Percentiles rank a stretch among this genome's conserved stretches.
Evolutionary conservation across 2,329 filamentous ascomycete genomes (phyloP).

Genomic region (Penicillium crustosum): DNA sequence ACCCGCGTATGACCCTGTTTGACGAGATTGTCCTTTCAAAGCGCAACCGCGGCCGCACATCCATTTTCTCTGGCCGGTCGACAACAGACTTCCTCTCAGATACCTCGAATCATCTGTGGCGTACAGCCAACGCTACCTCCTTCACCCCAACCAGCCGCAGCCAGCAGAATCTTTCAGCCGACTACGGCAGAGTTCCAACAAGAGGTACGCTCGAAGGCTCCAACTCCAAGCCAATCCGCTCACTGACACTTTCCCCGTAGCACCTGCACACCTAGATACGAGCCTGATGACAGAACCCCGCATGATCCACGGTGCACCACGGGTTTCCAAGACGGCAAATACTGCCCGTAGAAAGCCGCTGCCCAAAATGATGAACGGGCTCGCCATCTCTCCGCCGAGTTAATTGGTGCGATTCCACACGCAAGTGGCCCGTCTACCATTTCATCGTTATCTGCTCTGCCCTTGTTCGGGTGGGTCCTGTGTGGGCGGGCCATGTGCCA

Average conservation of each 20-base stretch:
- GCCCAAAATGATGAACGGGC: slow-evolving; percentile 45
- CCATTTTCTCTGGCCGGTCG: slow-evolving; percentile 53
- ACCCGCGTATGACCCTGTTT: slow-evolving; percentile 60
- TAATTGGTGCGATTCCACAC: slow-evolving; percentile 22
- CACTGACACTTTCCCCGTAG: slow-evolving; percentile 50
- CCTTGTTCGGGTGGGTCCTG: slow-evolving; percentile 3
- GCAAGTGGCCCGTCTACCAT: slow-evolving; percentile 12
- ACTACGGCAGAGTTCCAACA: slow-evolving; percentile 53
- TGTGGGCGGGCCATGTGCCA: neutral
- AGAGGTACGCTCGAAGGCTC: slow-evolving; percentile 43
- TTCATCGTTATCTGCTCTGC: slow-evolving; percentile 1
- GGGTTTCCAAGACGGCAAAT: slow-evolving; percentile 50
- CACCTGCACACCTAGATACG: slow-evolving; percentile 80
- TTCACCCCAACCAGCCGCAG: slow-evolving; percentile 54
- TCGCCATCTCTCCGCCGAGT: slow-evolving; percentile 38
- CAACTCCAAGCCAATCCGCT: slow-evolving; percentile 7
- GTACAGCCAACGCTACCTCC: slow-evolving; percentile 59
- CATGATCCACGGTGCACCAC: slow-evolving; percentile 82
- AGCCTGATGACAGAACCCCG: slow-evolving; percentile 89
- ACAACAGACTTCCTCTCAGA: slow-evolving; percentile 61
- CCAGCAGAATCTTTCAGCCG: slow-evolving; percentile 45
- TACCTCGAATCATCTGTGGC: slow-evolving; percentile 64
- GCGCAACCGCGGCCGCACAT: slow-evolving; percentile 60
- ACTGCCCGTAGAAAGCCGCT: slow-evolving; percentile 45
- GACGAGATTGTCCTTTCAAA: slow-evolving; percentile 66